Base-by-base conservation (phyloP, 768 basidiomycete species). In the Royoungia palumana region DNA sequence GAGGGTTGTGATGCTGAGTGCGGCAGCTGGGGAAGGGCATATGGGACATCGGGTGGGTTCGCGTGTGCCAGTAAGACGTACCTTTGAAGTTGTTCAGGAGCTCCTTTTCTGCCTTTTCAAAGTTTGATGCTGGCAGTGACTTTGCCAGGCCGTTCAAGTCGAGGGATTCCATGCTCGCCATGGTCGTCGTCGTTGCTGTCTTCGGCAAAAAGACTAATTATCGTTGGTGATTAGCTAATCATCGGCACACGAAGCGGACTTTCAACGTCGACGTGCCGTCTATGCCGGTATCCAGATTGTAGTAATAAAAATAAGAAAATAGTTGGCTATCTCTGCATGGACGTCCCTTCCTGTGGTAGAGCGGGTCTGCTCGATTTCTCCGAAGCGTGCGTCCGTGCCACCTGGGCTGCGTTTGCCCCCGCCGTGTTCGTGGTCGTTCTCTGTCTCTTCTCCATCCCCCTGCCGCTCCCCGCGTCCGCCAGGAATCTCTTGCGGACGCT, bases 61-160 rank as follows among this genome's bases (percentile, higher is more conserved):
- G 35, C 41, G 46, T 36, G 35, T 35, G 19, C 20, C 32, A 13
- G 37, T 14, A 35, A 30, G 17, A 51, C 51, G 12, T 46, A 88
- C 89, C 86, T 80, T 83, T 83, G 65, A 91, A 91, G 59, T 90
- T 87, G 65, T 88, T 85, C 9, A 84, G 70, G 1, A 92, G 74
- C 24, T 89, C 87, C 53, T 85, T 86, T 72, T 91, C 89, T 21
- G 87, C 85, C 61, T 85, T 87, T 62, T 85, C 87, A 30, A 77
- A 70, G 57, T 82, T 82, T 5, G 82, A 78, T 6, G 69, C 77
- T 1, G 87, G 88, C 5, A 90, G 77, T 1, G 88, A 89, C 64
- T 68, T 87, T 24, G 79, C 88, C 45, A 90, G 84, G 11, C 83
- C 86, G 65, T 87, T 85, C 59, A 89, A 76, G 68, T 87, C 85